A percentile compares a stretch with the other conserved stretches of the same genome.
phyloP scores from a whole-genome alignment of 805 yeast species.

The Kuraishia ogatae region DNA sequence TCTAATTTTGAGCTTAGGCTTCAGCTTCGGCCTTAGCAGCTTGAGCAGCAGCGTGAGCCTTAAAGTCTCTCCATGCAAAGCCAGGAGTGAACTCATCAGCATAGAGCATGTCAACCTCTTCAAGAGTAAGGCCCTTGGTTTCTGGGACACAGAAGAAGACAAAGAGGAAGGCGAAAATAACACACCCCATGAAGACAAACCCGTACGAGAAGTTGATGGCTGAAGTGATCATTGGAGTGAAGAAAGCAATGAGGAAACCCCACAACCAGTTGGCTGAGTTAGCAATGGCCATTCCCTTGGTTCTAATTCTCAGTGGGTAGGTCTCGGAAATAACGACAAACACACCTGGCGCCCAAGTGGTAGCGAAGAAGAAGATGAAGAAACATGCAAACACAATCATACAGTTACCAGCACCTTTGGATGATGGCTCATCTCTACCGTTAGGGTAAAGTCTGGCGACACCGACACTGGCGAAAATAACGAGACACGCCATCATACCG shows the following conservation, averaged over 20 bases:
- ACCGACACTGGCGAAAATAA: constrained; percentile 44
- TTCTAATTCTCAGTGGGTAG: constrained; percentile 62
- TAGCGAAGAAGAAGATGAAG: constrained; percentile 66
- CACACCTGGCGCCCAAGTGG: constrained; percentile 69
- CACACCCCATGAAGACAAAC: constrained; percentile 46
- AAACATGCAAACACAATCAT: constrained; percentile 45
- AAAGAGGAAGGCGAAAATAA: constrained; percentile 45
- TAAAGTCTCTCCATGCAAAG: neutral
- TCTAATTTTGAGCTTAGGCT: neutral
- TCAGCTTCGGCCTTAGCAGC: neutral
- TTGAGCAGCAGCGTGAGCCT: neutral
- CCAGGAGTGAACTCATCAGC: constrained; percentile 2
- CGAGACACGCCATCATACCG: constrained; percentile 53
- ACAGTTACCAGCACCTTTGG: constrained; percentile 31
- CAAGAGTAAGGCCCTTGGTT: constrained; percentile 60
- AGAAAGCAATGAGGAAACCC: constrained; percentile 62
- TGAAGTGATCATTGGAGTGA: constrained; percentile 46
- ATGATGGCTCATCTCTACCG: constrained; percentile 14
- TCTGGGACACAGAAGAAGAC: constrained; percentile 52
- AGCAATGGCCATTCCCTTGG: constrained; percentile 57
- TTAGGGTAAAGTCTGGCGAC: constrained; percentile 30
- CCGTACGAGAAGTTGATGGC: constrained; percentile 45
- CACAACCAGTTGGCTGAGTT: constrained; percentile 71
- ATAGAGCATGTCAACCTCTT: constrained; percentile 58
- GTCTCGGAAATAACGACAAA: constrained; percentile 52